phyloP scores from a whole-genome alignment of 148 eudicot genomes.

The Nyssa sinensis region DNA sequence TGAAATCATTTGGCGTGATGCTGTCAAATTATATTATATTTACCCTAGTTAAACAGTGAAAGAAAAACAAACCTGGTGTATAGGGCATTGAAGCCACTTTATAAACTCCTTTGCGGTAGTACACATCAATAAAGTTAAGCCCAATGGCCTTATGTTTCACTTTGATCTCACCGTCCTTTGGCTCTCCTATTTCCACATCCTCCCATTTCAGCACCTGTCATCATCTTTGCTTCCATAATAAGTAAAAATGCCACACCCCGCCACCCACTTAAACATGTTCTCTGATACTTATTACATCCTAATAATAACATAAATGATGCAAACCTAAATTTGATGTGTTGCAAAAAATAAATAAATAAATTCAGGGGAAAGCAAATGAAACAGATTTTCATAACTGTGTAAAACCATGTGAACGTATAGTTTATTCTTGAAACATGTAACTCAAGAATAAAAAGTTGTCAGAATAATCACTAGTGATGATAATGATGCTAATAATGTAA shows the following conservation, averaged over 20 bases:
- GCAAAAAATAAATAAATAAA: too few relatives aligned
- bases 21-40: too few relatives aligned
- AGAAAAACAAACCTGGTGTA: slow-evolving; percentile 56
- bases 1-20: too few relatives aligned
- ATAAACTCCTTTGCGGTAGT: slow-evolving; percentile 62
- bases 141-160: slow-evolving; percentile 76
- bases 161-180: slow-evolving; percentile 63
- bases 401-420: neutral
- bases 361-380: too few relatives aligned
- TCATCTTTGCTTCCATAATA: neutral
- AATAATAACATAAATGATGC: too few relatives aligned
- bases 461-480: neutral
- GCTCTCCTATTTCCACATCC: slow-evolving; percentile 68
- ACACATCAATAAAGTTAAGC: slow-evolving; percentile 60
- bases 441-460: too few relatives aligned
- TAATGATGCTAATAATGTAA: too few relatives aligned
- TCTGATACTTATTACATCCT: too few relatives aligned
- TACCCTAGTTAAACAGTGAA: too few relatives aligned
- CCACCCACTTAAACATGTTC: too few relatives aligned
- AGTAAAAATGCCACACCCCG: neutral
- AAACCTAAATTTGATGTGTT: too few relatives aligned
- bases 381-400: too few relatives aligned
- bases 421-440: neutral
- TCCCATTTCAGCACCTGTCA: slow-evolving; percentile 68
- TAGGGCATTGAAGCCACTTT: slow-evolving; percentile 53